Base-by-base conservation (phyloP, 306 rosid genomes). In the Lathyrus oleraceus region DNA sequence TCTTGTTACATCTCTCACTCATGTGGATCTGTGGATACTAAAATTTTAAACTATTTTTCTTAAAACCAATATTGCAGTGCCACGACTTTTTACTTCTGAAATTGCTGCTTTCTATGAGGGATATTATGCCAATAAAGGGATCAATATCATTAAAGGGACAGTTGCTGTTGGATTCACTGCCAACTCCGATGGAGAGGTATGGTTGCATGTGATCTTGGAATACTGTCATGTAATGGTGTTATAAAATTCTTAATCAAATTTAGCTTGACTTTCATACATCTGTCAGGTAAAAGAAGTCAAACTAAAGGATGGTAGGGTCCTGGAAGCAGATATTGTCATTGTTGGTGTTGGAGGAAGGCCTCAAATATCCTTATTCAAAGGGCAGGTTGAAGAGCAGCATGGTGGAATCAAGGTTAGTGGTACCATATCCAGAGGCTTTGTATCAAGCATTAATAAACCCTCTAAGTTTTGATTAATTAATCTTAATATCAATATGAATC, bases 311-410 rank as follows among this genome's bases (percentile, higher is more conserved):
- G 97, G 96, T 44, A 83, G 85, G 23, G 92, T 87, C 74, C 90
- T 88, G 69, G 91, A 89, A 75, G 91, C 97, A 62, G 99, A 94
- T 84, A 86, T 94, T 67, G 99, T 94, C 72, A 89, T 89, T 56
- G 99, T 94, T 59, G 99, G 99, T 40, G 97, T 91, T 57, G 99
- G 99, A 60, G 96, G 87, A 53, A 85, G 96, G 64, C 99, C 99
- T 59, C 88, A 74, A 65, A 81, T 82, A 56, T 56, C 88, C 42
- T 78, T 94, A 64, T 89, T 91, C 86, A 94, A 91, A 82, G 99
- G 97, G 23, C 99, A 94, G 88, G 88, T 91, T 75, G 89, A 88
- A 83, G 99, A 91, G 82, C 95, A 84, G 71, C 91, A 91, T 74
- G 97, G 95, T 54, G 99, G 97, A 66, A 87, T 94, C 78, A 89